A percentile compares a stretch with the other conserved stretches of the same genome.
These are phyloP conservation scores for Gaertneriomyces sp. DNA, from an alignment of 192 early-diverging fungal genomes.

Conservation along the genomic window DNA sequence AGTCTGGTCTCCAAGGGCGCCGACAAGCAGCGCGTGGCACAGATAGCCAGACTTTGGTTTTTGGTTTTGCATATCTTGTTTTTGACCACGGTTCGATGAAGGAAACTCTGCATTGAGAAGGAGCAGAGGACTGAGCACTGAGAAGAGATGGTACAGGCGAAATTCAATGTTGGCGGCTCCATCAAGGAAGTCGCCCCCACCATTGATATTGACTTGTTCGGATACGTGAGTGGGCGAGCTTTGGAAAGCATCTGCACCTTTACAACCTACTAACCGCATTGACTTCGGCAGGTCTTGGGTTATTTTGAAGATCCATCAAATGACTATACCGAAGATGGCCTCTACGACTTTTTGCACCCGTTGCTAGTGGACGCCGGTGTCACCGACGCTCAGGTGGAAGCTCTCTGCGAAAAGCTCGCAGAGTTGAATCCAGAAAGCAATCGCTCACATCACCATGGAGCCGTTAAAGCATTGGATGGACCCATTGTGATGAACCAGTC, in stretches of 20 bases:
- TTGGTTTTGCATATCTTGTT: too few species aligned
- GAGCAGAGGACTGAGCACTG: not conserved
- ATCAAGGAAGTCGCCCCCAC: slow-evolving; percentile 19
- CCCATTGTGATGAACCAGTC: slow-evolving; percentile 69
- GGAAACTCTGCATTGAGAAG: too few species aligned
- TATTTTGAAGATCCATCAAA: slow-evolving; percentile 47
- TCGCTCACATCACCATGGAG: slow-evolving; percentile 35
- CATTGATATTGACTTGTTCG: slow-evolving; percentile 27
- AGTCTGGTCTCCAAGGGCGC: too few species aligned
- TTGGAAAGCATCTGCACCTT: not conserved
- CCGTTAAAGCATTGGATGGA: slow-evolving; percentile 59
- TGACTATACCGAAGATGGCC: slow-evolving; percentile 37
- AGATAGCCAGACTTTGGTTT: too few species aligned
- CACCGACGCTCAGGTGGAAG: slow-evolving; percentile 53
- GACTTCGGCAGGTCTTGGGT: slow-evolving; percentile 29
- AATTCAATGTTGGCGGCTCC: slow-evolving; percentile 11
- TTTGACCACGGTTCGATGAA: too few species aligned
- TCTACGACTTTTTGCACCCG: slow-evolving; percentile 49
- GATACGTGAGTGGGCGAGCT: slow-evolving; percentile 17
- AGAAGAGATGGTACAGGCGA: slow-evolving; percentile 4
- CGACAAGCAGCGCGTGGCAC: too few species aligned
- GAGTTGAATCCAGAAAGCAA: slow-evolving; percentile 43
- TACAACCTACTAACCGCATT: not conserved
- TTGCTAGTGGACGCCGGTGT: slow-evolving; percentile 36
- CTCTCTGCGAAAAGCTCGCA: slow-evolving; percentile 68